Base-by-base conservation (phyloP, 371 early-diverging fungal species). In the Mucor lusitanicus region DNA sequence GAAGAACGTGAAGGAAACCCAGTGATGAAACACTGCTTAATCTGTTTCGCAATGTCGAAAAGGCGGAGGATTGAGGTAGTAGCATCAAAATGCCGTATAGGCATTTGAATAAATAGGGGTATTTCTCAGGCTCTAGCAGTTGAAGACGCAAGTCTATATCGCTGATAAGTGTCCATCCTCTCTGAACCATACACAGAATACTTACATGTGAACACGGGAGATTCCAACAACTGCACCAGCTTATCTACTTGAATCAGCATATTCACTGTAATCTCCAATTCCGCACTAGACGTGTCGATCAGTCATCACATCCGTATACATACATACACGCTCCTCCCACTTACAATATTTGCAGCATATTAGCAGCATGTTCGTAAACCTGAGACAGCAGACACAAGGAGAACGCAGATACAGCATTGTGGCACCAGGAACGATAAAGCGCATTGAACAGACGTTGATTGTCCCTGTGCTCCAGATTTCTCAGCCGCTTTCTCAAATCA, bases 41-140 rank as follows among this genome's bases (percentile, higher is more conserved):
- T 27, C 97, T 87, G 73, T 94, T 96, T 40, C 95, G 76, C 59
- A 97, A 76, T 1, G 95, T 95, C 0, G 91, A 94, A 85, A 97
- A 97, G 6, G 97, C 97, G 35, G 89, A 88, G 35, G 92, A 91
- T 76, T 97, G 97, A 39, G 97, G 97, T 37, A 97, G 73, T 53
- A 97, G 81, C 96, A 97, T 95, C 70, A 97, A 67, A 23, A 97
- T 79, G 5, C 97, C 97, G 71, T 95, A 97, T 3, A 97, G 80
- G 48, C 93, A 92, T 68, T 95, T 93, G 83, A 89, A 90, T 44
- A 97, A 83, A 71, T 87, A 79, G 1, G 96, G 94, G 68, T 95
- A 86, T 76, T 87, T 85, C 17, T 91, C 88, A 0, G 97, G 95
- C 59, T 97, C 97, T 33, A 96, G 75, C 7, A 97, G 82, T 74